Percentiles rank a stretch among this genome's conserved stretches.
These are phyloP conservation scores for Saturnispora galanensis DNA, from an alignment of 805 yeast species.

Conservation along the genomic window DNA sequence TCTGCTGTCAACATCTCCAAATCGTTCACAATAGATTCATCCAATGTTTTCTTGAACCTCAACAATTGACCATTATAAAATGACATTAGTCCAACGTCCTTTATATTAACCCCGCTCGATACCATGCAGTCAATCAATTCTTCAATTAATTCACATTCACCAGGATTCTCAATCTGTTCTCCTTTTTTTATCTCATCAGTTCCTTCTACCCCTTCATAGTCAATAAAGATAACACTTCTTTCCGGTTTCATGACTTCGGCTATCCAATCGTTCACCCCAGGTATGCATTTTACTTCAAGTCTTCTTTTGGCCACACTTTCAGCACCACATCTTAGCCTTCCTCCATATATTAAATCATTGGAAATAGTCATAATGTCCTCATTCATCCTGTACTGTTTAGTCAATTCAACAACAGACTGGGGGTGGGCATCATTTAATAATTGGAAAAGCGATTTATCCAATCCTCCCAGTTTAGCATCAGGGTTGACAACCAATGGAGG, in stretches of 20 bases:
- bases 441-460: conserved; percentile 71
- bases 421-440: conserved; percentile 67
- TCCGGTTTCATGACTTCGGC: conserved; percentile 38
- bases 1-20: conserved; percentile 89
- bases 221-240: conserved; percentile 62
- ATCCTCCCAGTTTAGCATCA: conserved; percentile 52
- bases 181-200: conserved; percentile 40
- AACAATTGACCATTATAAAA: conserved; percentile 75
- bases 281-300: conserved; percentile 11
- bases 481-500: conserved; percentile 77
- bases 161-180: conserved; percentile 62
- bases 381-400: conserved; percentile 89
- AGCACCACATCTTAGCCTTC: conserved; percentile 68
- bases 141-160: conserved; percentile 58
- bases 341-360: conserved; percentile 68
- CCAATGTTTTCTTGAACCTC: conserved; percentile 26
- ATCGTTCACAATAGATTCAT: conserved; percentile 18
- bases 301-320: conserved; percentile 49
- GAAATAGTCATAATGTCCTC: conserved; percentile 77
- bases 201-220: conserved; percentile 64
- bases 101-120: conserved; percentile 47
- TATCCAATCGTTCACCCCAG: conserved; percentile 7
- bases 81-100: conserved; percentile 77
- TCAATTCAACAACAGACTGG: conserved; percentile 60
- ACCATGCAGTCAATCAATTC: conserved; percentile 53